Evolutionary conservation across 2,329 filamentous ascomycete species (phyloP).

Genomic region (Hypoxylon sp.): DNA sequence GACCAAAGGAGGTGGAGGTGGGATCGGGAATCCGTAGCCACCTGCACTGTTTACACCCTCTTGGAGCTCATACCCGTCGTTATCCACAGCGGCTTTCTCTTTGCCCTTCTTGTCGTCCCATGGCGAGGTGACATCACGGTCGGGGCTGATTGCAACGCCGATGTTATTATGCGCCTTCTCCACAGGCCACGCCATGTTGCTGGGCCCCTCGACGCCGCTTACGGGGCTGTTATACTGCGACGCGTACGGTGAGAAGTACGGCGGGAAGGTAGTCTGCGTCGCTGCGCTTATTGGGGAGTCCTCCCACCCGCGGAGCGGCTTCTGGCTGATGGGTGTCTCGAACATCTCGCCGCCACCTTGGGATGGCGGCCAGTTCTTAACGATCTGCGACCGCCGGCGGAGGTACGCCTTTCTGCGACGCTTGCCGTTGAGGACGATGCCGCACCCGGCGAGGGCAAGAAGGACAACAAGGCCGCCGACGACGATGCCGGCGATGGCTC

Average conservation of each 20-base stretch:
- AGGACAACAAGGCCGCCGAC: constrained; percentile 64
- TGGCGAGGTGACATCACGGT: constrained; percentile 50
- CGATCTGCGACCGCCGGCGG: constrained; percentile 59
- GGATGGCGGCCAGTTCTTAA: constrained; percentile 60
- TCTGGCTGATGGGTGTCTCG: constrained; percentile 68
- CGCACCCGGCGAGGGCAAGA: constrained; percentile 63
- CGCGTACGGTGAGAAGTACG: constrained; percentile 71
- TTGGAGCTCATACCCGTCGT: constrained; percentile 64
- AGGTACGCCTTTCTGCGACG: constrained; percentile 67
- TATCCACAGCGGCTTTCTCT: constrained; percentile 32
- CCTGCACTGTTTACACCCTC: constrained; percentile 58
- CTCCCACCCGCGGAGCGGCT: constrained; percentile 66
- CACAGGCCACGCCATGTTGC: constrained; percentile 56
- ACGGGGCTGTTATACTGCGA: constrained; percentile 72
- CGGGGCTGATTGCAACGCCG: constrained; percentile 60
- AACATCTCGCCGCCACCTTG: constrained; percentile 57
- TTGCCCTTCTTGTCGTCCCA: constrained; percentile 61
- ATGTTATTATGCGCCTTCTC: constrained; percentile 56
- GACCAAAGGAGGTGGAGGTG: constrained; percentile 42
- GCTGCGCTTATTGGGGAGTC: constrained; percentile 64
- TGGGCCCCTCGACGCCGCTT: constrained; percentile 57
- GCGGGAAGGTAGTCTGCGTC: constrained; percentile 57
- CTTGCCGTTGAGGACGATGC: constrained; percentile 69
- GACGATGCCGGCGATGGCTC: constrained; percentile 70
- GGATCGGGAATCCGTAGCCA: constrained; percentile 38